Evolutionary conservation across 2,329 filamentous ascomycete species (phyloP).

Genomic region (Diaporthe vaccinii): DNA sequence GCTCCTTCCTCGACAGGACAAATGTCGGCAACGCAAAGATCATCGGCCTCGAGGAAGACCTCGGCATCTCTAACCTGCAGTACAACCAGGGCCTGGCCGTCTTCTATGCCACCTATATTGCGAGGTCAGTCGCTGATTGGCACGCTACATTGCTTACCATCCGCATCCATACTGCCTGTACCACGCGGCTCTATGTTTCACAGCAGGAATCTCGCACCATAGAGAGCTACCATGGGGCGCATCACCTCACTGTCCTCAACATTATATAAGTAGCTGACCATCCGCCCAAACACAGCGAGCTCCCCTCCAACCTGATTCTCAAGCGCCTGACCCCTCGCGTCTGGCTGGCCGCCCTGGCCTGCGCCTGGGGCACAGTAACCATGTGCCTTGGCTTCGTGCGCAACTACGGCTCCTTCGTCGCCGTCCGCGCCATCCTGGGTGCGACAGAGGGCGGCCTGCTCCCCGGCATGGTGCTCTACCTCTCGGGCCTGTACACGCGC

Average conservation of each 20-base stretch:
- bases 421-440: constrained; percentile 72
- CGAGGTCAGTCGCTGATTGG: constrained; percentile 56
- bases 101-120: constrained; percentile 76
- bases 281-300: constrained; percentile 58
- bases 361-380: constrained; percentile 70
- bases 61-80: constrained; percentile 70
- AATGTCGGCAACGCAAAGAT: constrained; percentile 81
- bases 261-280: background rate
- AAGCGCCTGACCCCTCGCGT: constrained; percentile 72
- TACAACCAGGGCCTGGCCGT: constrained; percentile 75
- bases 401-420: constrained; percentile 69
- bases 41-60: constrained; percentile 70
- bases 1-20: constrained; percentile 76
- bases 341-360: constrained; percentile 71
- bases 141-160: no score
- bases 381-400: constrained; percentile 69
- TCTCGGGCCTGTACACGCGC: constrained; percentile 73
- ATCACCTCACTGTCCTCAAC: background rate
- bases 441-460: constrained; percentile 74
- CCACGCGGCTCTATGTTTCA: background rate
- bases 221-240: background rate
- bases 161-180: background rate
- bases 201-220: accelerated
- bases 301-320: constrained; percentile 74
- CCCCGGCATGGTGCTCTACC: constrained; percentile 77